Base-by-base conservation (phyloP, 2,329 filamentous ascomycete species). In the Rhynchosporium graminicola region DNA sequence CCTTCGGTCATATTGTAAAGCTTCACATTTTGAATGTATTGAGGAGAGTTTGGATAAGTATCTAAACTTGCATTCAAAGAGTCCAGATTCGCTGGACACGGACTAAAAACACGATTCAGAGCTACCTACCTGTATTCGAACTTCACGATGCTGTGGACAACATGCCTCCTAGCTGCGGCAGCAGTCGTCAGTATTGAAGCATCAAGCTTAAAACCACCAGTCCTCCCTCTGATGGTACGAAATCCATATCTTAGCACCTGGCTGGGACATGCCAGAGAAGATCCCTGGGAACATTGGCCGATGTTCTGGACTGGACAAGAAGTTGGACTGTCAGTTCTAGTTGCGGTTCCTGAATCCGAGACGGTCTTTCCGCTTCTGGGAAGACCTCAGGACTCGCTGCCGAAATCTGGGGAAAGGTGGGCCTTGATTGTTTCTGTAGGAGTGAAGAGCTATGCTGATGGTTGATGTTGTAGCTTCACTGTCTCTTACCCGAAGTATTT, bases 261-360 rank as follows among this genome's bases (percentile, higher is more conserved):
- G 84, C 73, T 91, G 61, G 80, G 81, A 54, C 82, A 84, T 74
- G 90, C 91, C 46, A 83, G 92, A 68, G 83, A 88, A 61, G 82
- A 82, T 51, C 92, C 92, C 1, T 96, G 91, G 91, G 83, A 86
- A 59, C 83, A 85, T 76, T 96, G 92, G 92, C 92, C 92, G 29
- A 94, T 94, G 75, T 92, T 93, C 75, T 93, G 87, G 81, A 90
- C 88, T 6, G 89, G 90, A 40, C 80, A 86, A 70, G 82, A 88
- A 73, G 75, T 89, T 61, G 87, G 87, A 48, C 82, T 90, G 66
- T 82, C 83, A 6, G 76, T 90, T 56, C 79, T 90, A 63, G 87
- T 85, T 45, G 82, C 83, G 29, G 77, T 88, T 12, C 84, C 86
- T 2, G 80, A 82, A 40, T 80, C 83, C n/a, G 79, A 80, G 57